Evolutionary conservation across 106 monocot species (phyloP).

Genomic region (Ottelia alismoides): DNA sequence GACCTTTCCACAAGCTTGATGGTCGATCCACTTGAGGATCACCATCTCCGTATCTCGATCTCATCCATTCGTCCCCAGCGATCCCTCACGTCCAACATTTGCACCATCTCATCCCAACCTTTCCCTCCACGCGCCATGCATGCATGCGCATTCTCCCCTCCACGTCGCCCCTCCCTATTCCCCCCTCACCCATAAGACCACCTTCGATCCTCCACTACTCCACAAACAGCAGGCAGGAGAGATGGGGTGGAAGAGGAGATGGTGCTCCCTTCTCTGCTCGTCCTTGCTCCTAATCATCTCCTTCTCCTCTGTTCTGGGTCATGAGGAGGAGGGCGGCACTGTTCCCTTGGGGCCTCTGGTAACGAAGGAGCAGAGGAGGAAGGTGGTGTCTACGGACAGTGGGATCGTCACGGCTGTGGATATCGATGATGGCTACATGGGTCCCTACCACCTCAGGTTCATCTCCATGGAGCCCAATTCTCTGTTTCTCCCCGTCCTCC

Average conservation of each 20-base stretch:
- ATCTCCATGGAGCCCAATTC: slow-evolving; percentile 55
- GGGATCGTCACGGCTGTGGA: slow-evolving; percentile 61
- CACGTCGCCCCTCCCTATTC: too few species aligned
- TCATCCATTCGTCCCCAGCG: too few species aligned
- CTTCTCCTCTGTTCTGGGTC: slow-evolving; percentile 56
- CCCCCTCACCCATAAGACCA: too few species aligned
- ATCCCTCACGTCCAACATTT: too few species aligned
- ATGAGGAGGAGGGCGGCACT: slow-evolving; percentile 67
- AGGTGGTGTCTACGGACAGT: slow-evolving; percentile 25
- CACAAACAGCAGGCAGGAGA: too few species aligned
- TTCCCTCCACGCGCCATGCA: too few species aligned
- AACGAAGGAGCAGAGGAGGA: slow-evolving; percentile 43
- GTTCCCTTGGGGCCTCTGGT: slow-evolving; percentile 29
- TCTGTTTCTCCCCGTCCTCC: slow-evolving; percentile 68
- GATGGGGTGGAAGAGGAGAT: slow-evolving; percentile 36
- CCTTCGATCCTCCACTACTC: too few species aligned
- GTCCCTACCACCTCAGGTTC: slow-evolving; percentile 58
- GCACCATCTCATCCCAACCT: too few species aligned
- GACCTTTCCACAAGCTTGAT: too few species aligned
- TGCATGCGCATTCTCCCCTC: too few species aligned
- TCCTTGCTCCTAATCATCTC: slow-evolving; percentile 50
- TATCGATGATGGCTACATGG: slow-evolving; percentile 25
- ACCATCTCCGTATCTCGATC: too few species aligned
- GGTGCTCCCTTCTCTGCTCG: slow-evolving; percentile 37
- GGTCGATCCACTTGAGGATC: too few species aligned